Evolutionary conservation across 2,329 filamentous ascomycete species (phyloP), one percentile per base, ranked within the genome.

Genomic region (Aspergillus awamori): DNA sequence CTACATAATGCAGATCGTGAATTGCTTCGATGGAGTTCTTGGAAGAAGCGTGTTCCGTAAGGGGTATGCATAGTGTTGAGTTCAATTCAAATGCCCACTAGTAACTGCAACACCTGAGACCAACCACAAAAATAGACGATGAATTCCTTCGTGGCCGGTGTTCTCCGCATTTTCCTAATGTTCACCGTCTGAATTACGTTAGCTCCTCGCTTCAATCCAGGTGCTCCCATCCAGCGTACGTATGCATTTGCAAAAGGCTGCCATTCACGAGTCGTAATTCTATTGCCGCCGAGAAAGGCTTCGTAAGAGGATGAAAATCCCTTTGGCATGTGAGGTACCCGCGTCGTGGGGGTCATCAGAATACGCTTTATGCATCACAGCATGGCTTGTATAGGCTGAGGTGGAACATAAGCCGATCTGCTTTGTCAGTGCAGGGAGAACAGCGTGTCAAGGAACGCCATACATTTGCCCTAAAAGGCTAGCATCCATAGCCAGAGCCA

Each of bases 1-100:
- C 47, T 51, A 28, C 26, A 51, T 51, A n/a, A 51, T 51, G 47
- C 47, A 51, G 47, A 51, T 51, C 47, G 8, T 51, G n/a, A 51
- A n/a, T 28, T 28, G 17, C 47, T 51, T 17, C 26, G 47, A 51
- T n/a, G n/a, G 47, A 17, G 47, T 30, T 30, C 47, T 33, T 51
- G 15, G 26, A 30, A 17, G 26, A 30, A 51, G 47, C 17, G 47
- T 20, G 11, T 8, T 45, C 41, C 26, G 47, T 51, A 51, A 51
- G 47, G 47, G 47, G 47, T 26, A 30, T 33, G 47, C 11, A 30
- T n/a, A 51, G 26, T 30, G 47, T 26, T 33, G 47, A 20, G 28
- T 26, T 51, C 8, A 26, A 17, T 20, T 30, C 15, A 11, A 30
- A 33, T 30, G 13, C 26, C 47, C n/a, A 51, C 26, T 11, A 17